Conservation (phyloP, 345 rosid genomes). For the Citrus hindsii region DNA sequence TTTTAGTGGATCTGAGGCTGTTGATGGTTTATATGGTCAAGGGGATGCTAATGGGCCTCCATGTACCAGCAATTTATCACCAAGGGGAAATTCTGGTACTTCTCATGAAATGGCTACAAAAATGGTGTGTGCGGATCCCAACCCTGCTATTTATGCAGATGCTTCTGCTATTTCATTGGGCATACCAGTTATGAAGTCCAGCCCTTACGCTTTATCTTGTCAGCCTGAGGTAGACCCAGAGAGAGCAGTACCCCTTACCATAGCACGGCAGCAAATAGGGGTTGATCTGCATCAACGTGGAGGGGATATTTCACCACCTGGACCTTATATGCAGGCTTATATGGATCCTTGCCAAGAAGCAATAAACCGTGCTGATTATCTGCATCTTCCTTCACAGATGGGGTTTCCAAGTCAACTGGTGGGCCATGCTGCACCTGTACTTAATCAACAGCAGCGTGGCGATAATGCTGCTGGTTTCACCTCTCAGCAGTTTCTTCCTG, state of each 20-base stretch:
- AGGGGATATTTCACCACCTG: constrained; percentile 22
- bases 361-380: constrained; percentile 28
- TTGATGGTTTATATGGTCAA: constrained; percentile 39
- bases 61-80: constrained; percentile 31
- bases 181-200: constrained; percentile 30
- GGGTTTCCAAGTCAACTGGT: constrained; percentile 40
- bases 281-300: constrained; percentile 36
- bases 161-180: constrained; percentile 33
- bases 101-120: constrained; percentile 33
- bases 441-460: constrained; percentile 35
- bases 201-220: constrained; percentile 32
- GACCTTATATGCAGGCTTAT: constrained; percentile 31
- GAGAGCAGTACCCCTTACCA: constrained; percentile 25
- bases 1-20: constrained; percentile 45
- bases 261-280: constrained; percentile 38
- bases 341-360: constrained; percentile 42
- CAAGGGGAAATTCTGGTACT: constrained; percentile 26
- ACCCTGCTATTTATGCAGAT: constrained; percentile 32
- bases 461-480: constrained; percentile 24
- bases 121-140: constrained; percentile 26
- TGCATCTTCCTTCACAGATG: constrained; percentile 37
- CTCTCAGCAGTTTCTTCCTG: constrained; percentile 44
- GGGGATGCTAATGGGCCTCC: constrained; percentile 33
- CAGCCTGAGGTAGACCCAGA: constrained; percentile 44
- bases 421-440: constrained; percentile 29